phyloP scores from a whole-genome alignment of 768 basidiomycete species.

The Termitomyces sp. region DNA sequence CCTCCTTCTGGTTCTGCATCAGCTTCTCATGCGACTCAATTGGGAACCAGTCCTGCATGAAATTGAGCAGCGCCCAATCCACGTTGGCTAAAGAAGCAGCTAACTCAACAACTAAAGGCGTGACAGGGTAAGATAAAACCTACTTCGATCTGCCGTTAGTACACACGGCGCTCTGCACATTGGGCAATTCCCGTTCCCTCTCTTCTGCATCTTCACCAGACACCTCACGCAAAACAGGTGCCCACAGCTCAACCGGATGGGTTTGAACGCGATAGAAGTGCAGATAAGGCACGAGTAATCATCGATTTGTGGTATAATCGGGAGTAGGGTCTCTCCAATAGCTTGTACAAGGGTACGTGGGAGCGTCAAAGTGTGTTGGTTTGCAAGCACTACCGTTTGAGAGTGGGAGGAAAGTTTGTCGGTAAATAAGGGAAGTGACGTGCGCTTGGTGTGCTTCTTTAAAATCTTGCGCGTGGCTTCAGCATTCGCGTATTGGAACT shows the following conservation, averaged over 20 bases:
- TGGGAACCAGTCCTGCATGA: conserved; percentile 93
- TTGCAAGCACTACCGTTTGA: conserved; percentile 12
- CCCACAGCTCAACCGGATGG: conserved; percentile 74
- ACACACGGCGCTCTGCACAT: conserved; percentile 81
- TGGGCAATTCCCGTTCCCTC: conserved; percentile 71
- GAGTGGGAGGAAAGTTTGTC: conserved; percentile 14
- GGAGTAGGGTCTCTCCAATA: conserved; percentile 75
- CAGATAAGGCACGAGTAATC: conserved; percentile 90
- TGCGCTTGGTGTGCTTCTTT: conserved; percentile 92
- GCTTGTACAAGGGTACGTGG: conserved; percentile 64
- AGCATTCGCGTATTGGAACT: conserved; percentile 81
- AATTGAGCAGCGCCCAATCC: conserved; percentile 74
- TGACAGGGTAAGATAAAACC: conserved; percentile 21
- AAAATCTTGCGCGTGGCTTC: conserved; percentile 91
- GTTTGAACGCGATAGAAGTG: conserved; percentile 88
- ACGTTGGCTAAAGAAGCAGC: conserved; percentile 52
- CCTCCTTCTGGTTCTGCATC: conserved; percentile 71
- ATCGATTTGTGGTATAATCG: conserved; percentile 72
- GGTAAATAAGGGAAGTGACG: conserved; percentile 63
- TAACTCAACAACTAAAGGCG: not conserved
- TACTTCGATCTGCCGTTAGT: conserved; percentile 69
- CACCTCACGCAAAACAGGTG: conserved; percentile 80
- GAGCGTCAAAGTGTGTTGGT: conserved; percentile 14
- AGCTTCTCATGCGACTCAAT: conserved; percentile 71
- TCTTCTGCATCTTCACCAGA: conserved; percentile 88